Evolutionary conservation across 1,284 basidiomycete species (phyloP).

Genomic region (Bjerkandera adusta): DNA sequence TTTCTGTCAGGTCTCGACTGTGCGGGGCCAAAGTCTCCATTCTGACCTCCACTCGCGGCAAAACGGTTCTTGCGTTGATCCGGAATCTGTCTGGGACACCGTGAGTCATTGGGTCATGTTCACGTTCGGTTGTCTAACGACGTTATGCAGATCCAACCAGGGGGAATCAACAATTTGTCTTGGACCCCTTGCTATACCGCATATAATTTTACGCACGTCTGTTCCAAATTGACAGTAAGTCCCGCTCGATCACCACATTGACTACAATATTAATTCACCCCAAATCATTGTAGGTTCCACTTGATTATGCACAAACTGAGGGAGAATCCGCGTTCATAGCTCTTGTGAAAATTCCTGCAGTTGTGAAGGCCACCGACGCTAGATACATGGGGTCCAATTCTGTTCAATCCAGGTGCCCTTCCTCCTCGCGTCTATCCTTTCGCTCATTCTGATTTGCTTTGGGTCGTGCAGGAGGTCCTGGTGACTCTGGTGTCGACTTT

Average conservation of each 20-base stretch:
- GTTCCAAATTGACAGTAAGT: constrained; percentile 3
- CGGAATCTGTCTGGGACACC: neutral
- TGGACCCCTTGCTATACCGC: neutral
- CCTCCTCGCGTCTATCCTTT: no score
- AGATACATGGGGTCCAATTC: constrained; percentile 29
- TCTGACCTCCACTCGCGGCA: no score
- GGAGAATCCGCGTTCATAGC: constrained; percentile 28
- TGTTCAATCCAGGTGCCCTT: constrained; percentile 33
- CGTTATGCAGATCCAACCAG: neutral
- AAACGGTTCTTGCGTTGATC: no score
- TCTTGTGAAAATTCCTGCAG: constrained; percentile 24
- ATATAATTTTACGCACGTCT: neutral
- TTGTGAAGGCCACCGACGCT: constrained; percentile 16
- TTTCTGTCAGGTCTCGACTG: no score
- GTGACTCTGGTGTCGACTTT: constrained; percentile 28
- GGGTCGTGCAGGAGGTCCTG: constrained; percentile 32
- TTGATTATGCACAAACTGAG: constrained; percentile 29
- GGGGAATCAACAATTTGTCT: neutral
- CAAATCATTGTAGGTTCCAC: constrained; percentile 26
- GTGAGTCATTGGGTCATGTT: neutral
- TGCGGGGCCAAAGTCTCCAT: no score
- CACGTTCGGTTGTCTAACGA: neutral
- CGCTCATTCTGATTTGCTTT: no score
- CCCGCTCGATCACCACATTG: neutral
- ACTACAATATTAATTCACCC: no score